Conservation (phyloP, 257 asterid species). For the Solanum piurae region DNA sequence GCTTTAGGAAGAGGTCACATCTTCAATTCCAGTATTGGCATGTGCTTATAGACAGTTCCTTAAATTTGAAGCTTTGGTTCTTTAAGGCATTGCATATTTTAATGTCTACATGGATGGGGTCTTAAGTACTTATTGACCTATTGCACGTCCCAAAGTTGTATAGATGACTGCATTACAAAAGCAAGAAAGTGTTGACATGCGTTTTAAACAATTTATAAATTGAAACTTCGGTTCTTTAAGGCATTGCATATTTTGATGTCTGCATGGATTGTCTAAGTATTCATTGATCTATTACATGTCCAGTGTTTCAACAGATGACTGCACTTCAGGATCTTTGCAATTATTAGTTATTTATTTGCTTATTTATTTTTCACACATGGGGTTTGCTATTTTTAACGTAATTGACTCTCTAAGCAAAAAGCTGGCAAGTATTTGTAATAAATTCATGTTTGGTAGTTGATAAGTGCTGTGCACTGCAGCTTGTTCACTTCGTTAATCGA, state of each 20-base stretch:
- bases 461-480: slow-evolving; percentile 33
- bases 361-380: neutral
- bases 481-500: slow-evolving; percentile 94
- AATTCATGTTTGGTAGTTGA: neutral
- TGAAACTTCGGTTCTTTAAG: neutral
- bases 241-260: neutral
- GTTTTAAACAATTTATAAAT: neutral
- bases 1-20: neutral
- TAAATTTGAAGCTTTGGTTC: neutral
- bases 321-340: neutral
- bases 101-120: neutral
- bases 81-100: neutral
- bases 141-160: neutral
- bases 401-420: neutral
- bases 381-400: neutral
- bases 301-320: neutral
- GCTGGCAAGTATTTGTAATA: neutral
- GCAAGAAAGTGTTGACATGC: neutral
- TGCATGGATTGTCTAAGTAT: neutral
- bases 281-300: neutral
- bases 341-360: neutral
- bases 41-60: neutral
- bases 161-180: neutral
- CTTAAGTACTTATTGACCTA: neutral
- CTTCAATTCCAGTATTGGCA: neutral